Conservation (phyloP, 2,329 filamentous ascomycete genomes). For the Cryphonectria parasitica region DNA sequence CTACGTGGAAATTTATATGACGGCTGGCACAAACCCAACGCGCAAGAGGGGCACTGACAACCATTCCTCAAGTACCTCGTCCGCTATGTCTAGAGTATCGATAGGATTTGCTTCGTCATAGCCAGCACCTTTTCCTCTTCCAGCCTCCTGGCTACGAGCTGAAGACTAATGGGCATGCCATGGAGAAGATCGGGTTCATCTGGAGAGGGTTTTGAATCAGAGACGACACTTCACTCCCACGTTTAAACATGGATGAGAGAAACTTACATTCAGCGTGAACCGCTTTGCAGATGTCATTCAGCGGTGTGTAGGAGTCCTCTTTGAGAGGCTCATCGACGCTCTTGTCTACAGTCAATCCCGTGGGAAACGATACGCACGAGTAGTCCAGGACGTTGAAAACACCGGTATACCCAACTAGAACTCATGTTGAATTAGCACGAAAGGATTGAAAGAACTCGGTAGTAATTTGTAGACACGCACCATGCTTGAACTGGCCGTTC, state of each 20-base stretch:
- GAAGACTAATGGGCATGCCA: slow-evolving; percentile 47
- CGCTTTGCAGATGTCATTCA: slow-evolving; percentile 43
- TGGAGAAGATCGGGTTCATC: slow-evolving; percentile 46
- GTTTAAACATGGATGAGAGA: not conserved
- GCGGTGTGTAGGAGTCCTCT: slow-evolving; percentile 36
- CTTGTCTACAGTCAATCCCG: slow-evolving; percentile 46
- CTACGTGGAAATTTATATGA: not conserved
- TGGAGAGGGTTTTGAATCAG: slow-evolving; percentile 28
- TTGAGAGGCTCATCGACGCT: slow-evolving; percentile 40
- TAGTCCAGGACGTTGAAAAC: slow-evolving; percentile 56
- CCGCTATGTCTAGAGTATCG: not conserved
- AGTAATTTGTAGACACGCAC: slow-evolving; percentile 35
- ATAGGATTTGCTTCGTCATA: slow-evolving; percentile 37
- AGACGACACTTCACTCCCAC: not conserved
- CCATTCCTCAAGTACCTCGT: not conserved
- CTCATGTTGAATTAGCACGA: not conserved
- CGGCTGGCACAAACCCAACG: too few species aligned
- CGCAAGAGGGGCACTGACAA: not conserved
- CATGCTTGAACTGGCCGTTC: slow-evolving; percentile 48
- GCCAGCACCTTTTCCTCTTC: slow-evolving; percentile 47
- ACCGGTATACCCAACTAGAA: slow-evolving; percentile 51
- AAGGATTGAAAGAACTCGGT: not conserved
- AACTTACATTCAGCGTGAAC: slow-evolving; percentile 50
- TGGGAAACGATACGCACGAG: slow-evolving; percentile 51
- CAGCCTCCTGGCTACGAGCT: slow-evolving; percentile 46